Evolutionary conservation across 208 protist species (phyloP).

Genomic region (Acanthamoeba healyi): DNA sequence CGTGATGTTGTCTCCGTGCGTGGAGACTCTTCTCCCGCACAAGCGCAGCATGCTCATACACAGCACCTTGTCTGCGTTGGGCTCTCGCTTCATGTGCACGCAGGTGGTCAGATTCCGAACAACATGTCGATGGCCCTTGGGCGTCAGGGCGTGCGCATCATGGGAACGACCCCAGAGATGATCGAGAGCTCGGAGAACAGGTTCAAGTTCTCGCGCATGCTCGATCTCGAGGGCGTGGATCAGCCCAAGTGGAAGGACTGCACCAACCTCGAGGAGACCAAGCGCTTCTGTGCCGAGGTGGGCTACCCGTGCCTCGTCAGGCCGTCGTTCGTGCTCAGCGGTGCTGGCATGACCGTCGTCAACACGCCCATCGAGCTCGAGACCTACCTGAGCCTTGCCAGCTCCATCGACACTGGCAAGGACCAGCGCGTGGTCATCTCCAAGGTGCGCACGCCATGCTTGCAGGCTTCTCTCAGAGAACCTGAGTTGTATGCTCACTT

Average conservation of each 20-base stretch:
- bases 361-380: conserved; percentile 93
- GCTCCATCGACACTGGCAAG: conserved; percentile 89
- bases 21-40: too few species aligned
- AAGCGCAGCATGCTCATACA: too few species aligned
- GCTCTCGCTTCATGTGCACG: too few species aligned
- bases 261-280: conserved; percentile 94
- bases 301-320: conserved; percentile 93
- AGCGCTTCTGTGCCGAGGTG: conserved; percentile 92
- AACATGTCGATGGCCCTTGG: conserved; percentile 97
- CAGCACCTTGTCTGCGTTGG: too few species aligned
- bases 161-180: conserved; percentile 96
- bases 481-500: conserved; percentile 86
- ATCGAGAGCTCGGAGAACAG: conserved; percentile 98
- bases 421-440: conserved; percentile 68
- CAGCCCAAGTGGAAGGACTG: conserved; percentile 98
- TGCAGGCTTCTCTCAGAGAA: neutral
- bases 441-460: conserved; percentile 84
- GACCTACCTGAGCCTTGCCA: conserved; percentile 94
- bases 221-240: conserved; percentile 90
- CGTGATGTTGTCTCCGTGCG: too few species aligned
- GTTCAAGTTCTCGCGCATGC: conserved; percentile 90
- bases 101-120: conserved; percentile 98
- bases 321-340: conserved; percentile 93
- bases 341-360: conserved; percentile 35
- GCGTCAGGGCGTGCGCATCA: conserved; percentile 93